phyloP scores from a whole-genome alignment of 176 grass and related monocot genomes.

The bread wheat (Triticum aestivum) region DNA sequence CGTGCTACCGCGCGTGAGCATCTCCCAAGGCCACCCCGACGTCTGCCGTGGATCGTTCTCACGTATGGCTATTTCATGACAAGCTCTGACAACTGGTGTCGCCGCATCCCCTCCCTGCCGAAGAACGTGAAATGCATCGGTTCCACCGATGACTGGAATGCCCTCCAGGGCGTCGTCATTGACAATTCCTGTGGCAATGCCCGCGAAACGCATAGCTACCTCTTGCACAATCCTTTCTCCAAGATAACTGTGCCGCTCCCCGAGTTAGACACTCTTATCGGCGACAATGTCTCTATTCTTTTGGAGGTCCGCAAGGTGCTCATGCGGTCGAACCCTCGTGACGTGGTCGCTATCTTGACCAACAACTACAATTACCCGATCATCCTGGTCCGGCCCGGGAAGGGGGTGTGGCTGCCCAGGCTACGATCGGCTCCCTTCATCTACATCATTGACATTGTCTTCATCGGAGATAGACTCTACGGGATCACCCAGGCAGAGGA shows the following conservation, averaged over 20 bases:
- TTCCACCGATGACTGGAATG: neutral
- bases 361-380: neutral
- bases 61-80: neutral
- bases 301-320: neutral
- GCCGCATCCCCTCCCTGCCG: neutral
- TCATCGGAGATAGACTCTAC: neutral
- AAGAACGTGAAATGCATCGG: neutral
- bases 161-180: fast-evolving
- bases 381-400: neutral
- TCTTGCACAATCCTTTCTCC: neutral
- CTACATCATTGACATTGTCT: neutral
- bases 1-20: neutral
- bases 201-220: neutral
- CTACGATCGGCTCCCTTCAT: neutral
- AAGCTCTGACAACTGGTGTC: neutral
- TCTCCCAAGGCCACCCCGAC: neutral
- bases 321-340: neutral
- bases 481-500: neutral
- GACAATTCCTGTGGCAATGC: neutral
- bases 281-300: fast-evolving
- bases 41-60: neutral
- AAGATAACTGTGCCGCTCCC: neutral
- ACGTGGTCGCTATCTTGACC: neutral
- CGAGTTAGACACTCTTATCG: neutral
- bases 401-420: neutral